Evolutionary conservation across 164 flowering plant genomes (phyloP), one percentile per base, ranked within the genome.

Genomic region (Protea cynaroides): DNA sequence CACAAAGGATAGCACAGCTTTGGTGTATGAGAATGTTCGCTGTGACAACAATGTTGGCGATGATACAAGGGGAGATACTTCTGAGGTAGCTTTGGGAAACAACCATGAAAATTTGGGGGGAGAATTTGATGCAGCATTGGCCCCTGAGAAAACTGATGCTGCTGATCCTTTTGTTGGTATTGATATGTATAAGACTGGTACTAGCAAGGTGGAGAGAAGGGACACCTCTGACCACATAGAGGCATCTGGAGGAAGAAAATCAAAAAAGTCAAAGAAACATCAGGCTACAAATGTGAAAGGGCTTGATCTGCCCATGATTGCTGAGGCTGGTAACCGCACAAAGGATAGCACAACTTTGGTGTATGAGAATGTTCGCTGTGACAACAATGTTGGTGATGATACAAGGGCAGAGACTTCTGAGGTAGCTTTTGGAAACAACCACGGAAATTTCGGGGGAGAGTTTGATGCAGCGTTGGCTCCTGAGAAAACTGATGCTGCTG

Each of bases 391-490:
- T 55, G 51, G 12, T 49, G n/a, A 55, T 70, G 65, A 60, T 49
- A 50, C 29, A 8, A 11, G 61, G 51, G 59, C 38, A n/a, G 75
- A 61, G 40, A 58, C 10, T 63, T 49, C 62, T 21, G 24, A 22
- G 38, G 64, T 21, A 21, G 47, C 24, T 38, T 34, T 43, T 17
- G 68, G 13, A 56, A 49, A 17, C 43, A 56, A 18, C 10, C 55
- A 61, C 2, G 49, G 18, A 61, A 66, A 59, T 63, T 49, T 65
- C 12, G 59, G 19, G 58, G 51, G 65, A 60, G 74, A 71, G 61
- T 34, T 62, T 58, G 66, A 38, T 62, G 63, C 69, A n/a, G 61
- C 14, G 46, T 13, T 19, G 55, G 46, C 46, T 40, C 9, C 1
- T 40, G 46, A 8, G 14, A 9, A 40, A 8, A 19, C 17, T 67